Percentiles rank a stretch among this genome's conserved stretches.
phyloP scores from a whole-genome alignment of 176 grass and related monocot genomes.

The Sorghum bicolor region DNA sequence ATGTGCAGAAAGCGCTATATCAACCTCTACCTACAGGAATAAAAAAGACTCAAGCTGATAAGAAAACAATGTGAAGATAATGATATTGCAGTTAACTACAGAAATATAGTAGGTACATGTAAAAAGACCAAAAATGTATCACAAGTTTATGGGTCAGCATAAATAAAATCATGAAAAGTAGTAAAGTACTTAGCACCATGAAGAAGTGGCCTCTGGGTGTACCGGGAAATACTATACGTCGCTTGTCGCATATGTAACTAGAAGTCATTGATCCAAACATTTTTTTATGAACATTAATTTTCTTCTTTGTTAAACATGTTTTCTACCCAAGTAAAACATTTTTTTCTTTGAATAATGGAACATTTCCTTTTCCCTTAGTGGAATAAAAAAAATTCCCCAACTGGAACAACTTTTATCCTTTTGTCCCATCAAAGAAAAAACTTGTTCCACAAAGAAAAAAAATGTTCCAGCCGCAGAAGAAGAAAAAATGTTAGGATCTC shows the following conservation, averaged over 20 bases:
- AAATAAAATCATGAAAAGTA: not conserved
- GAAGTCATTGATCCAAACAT: not conserved
- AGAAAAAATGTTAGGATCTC: not conserved
- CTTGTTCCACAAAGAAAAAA: too few species aligned
- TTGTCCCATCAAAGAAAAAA: not conserved
- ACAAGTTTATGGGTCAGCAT: constrained; percentile 12
- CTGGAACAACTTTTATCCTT: not conserved
- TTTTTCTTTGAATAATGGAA: not conserved
- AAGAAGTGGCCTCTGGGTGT: not conserved
- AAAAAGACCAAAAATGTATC: constrained; percentile 22
- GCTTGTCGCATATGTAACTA: not conserved
- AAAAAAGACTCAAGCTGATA: constrained; percentile 10
- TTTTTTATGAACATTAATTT: not conserved
- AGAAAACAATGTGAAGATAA: not conserved
- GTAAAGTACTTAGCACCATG: not conserved
- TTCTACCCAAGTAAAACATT: not conserved
- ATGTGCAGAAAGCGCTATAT: constrained; percentile 97
- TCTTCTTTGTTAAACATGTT: not conserved
- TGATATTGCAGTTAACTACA: not conserved
- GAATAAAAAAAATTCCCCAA: not conserved
- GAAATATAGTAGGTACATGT: constrained; percentile 22
- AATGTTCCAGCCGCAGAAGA: not conserved
- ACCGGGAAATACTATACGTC: not conserved
- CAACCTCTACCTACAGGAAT: constrained; percentile 77
- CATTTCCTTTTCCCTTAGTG: not conserved